Base-by-base conservation (phyloP, 108 stramenopile genomes). In the Cyclotella atomus region DNA sequence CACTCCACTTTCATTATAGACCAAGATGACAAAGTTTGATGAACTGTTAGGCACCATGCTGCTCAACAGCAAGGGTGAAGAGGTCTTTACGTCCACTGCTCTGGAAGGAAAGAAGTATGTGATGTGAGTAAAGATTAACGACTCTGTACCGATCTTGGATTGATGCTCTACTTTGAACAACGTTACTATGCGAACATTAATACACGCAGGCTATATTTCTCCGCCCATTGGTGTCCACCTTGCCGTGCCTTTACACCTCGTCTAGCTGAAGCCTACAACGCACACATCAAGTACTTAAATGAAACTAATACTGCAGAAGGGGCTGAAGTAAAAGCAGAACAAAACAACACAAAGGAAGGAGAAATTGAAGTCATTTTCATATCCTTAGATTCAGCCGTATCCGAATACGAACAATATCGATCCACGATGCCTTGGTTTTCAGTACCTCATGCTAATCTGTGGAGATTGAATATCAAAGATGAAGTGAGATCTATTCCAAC, bases 211-310 rank as follows among this genome's bases (percentile, higher is more conserved):
- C 68, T 81, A 21, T 94, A 93, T 71, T 88, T 88, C 32, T 84
- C 82, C 19, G 95, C 95, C 0, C 88, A 89, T 68, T 95, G 95
- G 95, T 93, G 97, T 74, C 81, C 79, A 27, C 97, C 97, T 0
- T 98, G 97, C 74, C 88, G 94, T 36, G 68, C 77, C 49, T 97
- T 95, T 71, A 98, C 97, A 4, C 97, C 97, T 15, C 70, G 74
- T 60, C 81, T 98, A 19, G 88, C 82, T 38, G 76, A 89, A 47
- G 91, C 91, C 60, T 98, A 98, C 85, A 70, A 68, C 17, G 69
- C 81, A n/a, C 81, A 82, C 45, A 68, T 81, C 25, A 36, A 63
- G 30, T 64, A 56, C 46, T 38, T 73, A 3, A 17, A 44, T 46
- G 14, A 23, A 27, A 19, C 50, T 6, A 29, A 21, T 16, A 59